Conservation (phyloP, 805 yeast species). For the Candida bentonensis region DNA sequence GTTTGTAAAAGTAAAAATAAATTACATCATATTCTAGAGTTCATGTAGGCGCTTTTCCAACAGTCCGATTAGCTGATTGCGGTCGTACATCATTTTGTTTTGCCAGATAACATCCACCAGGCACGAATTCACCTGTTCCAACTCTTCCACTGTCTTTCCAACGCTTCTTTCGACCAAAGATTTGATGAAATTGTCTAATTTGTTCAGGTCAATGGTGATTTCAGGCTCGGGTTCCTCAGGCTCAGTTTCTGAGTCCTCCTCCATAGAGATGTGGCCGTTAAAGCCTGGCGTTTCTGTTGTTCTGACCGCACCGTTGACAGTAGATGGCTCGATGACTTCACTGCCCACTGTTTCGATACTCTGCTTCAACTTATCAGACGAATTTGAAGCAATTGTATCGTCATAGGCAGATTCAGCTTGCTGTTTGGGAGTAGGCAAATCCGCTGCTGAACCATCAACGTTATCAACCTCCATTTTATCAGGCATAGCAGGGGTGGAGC, state of each 20-base stretch:
- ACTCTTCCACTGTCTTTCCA: conserved; percentile 28
- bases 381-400: not conserved
- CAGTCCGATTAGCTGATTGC: conserved; percentile 15
- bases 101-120: conserved; percentile 61
- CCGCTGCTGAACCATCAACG: conserved; percentile 2
- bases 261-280: not conserved
- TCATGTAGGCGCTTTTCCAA: conserved; percentile 4
- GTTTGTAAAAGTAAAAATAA: too few relatives aligned
- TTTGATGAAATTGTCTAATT: not conserved
- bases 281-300: not conserved
- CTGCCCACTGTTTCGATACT: too few relatives aligned
- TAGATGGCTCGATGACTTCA: too few relatives aligned
- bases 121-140: conserved; percentile 50
- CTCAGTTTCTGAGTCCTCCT: not conserved
- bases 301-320: too few relatives aligned
- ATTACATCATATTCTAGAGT: too few relatives aligned
- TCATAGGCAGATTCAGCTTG: not conserved
- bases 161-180: not conserved
- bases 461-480: conserved; percentile 1
- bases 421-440: not conserved
- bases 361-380: not conserved
- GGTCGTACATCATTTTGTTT: conserved; percentile 38
- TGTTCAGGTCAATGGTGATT: not conserved
- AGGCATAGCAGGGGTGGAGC: not conserved
- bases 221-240: not conserved